Base-by-base conservation (phyloP, 2,329 filamentous ascomycete species). In the Pseudogymnoascus sp. region DNA sequence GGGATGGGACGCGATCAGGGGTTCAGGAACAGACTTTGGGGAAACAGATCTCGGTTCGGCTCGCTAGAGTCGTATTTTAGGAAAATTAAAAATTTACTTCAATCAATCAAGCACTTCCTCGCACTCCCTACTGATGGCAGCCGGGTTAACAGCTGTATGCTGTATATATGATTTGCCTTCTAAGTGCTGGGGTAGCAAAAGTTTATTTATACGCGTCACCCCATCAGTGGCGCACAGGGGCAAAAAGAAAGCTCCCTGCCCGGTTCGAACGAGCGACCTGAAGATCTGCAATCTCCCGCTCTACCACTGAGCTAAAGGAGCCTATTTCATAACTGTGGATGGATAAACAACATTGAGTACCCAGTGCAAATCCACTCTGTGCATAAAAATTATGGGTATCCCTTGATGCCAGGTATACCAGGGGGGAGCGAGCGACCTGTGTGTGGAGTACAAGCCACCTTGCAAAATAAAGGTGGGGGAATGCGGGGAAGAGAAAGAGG, bases 241-340 rank as follows among this genome's bases (percentile, higher is more conserved):
- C 33, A 61, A 61, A 61, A 55, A 13, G 29, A 31, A 48, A 61
- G 59, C 59, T 55, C 59, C 59, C 59, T 61, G 37, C 42, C 59
- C 39, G 59, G 59, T 61, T 61, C 59, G 59, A 61, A 61, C 59
- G 39, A 61, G 42, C 37, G 59, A 61, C 59, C 59, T 61, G 42
- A 55, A 61, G 59, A 61, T 61, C 59, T 61, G 59, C 59, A 61
- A 61, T 61, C 59, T 61, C 59, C 42, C 59, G 59, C 59, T 61
- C 59, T 61, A 61, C 59, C 59, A 61, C 59, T 61, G 59, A 61
- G 59, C 59, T 61, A 61, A 61, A 61, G 59, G 59, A 55, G 59
- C 59, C 55, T 25, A 33, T 55, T 55, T 55, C n/a, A 55, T 55
- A 55, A 55, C 3, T 9, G 45, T 1, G 7, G 25, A 15, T 8